These are phyloP conservation scores for Mallotus repandus DNA, from an alignment of 441 rosid genomes.

Conservation along the genomic window DNA sequence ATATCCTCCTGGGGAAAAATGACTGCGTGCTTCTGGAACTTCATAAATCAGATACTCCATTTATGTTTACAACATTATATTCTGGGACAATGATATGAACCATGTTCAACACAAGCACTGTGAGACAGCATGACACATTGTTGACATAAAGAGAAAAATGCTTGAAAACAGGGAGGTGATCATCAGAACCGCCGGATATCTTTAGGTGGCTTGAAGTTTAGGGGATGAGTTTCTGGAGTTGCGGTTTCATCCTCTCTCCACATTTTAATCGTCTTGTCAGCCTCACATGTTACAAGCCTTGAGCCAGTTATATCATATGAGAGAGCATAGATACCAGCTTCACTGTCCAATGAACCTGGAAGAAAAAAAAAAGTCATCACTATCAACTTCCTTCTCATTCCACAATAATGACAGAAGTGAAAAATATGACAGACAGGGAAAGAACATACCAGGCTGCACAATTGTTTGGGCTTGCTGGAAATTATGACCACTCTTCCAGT, in stretches of 20 bases:
- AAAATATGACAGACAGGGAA: neutral
- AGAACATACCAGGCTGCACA: conserved; percentile 80
- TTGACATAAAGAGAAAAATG: too few species aligned
- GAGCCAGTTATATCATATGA: conserved; percentile 79
- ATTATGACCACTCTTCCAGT: conserved; percentile 97
- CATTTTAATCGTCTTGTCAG: conserved; percentile 97
- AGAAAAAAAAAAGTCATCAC: neutral
- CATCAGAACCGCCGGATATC: conserved; percentile 84
- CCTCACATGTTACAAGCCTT: conserved; percentile 80
- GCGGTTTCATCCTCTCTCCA: conserved; percentile 96
- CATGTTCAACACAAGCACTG: too few species aligned
- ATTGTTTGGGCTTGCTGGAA: conserved; percentile 95
- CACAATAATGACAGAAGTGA: neutral
- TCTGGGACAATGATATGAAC: too few species aligned
- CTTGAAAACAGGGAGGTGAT: neutral
- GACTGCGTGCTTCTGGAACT: too few species aligned
- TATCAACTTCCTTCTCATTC: conserved; percentile 3
- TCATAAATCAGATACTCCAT: too few species aligned
- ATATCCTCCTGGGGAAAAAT: too few species aligned
- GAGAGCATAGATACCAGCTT: conserved; percentile 92
- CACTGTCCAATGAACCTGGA: conserved; percentile 96
- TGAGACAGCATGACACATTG: too few species aligned
- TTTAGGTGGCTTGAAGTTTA: conserved; percentile 95
- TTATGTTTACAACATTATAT: too few species aligned
- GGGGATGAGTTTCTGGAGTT: conserved; percentile 88